These are phyloP conservation scores for Acanthamoeba royreba DNA, from an alignment of 208 protist species.

Conservation along the genomic window DNA sequence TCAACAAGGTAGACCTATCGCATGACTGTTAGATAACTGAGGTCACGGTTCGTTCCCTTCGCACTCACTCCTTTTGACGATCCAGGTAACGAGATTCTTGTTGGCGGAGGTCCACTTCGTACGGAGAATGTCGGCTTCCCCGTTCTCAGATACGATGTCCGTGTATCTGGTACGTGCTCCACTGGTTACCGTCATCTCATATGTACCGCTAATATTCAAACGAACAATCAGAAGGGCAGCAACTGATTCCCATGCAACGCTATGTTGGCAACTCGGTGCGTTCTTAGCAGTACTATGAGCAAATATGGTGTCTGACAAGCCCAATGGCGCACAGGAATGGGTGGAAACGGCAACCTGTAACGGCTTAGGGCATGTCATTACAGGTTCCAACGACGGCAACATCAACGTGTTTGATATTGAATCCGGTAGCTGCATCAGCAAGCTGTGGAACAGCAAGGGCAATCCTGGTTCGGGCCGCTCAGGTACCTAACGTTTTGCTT, in stretches of 20 bases:
- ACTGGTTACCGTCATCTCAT: too few relatives aligned
- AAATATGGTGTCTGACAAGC: background rate
- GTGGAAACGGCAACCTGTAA: background rate
- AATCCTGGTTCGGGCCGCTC: background rate
- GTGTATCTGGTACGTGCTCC: too few relatives aligned
- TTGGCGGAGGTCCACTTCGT: background rate
- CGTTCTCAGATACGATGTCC: background rate
- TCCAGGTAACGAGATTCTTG: background rate
- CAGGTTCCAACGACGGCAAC: background rate
- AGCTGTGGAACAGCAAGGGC: background rate
- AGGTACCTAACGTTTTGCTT: background rate
- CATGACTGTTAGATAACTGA: background rate
- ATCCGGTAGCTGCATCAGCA: background rate
- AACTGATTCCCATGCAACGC: background rate
- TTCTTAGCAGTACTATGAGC: too few relatives aligned
- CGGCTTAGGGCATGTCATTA: background rate
- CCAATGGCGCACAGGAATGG: background rate
- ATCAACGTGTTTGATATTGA: background rate
- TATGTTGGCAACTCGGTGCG: background rate
- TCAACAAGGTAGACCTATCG: background rate
- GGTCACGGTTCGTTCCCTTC: background rate
- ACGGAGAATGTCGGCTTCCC: background rate
- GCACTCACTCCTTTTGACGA: background rate
- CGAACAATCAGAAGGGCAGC: background rate
- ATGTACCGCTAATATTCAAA: too few relatives aligned